Evolutionary conservation across 2,329 filamentous ascomycete species (phyloP), one percentile per base, ranked within the genome.

Genomic region (Aspergillus puulaauensis): DNA sequence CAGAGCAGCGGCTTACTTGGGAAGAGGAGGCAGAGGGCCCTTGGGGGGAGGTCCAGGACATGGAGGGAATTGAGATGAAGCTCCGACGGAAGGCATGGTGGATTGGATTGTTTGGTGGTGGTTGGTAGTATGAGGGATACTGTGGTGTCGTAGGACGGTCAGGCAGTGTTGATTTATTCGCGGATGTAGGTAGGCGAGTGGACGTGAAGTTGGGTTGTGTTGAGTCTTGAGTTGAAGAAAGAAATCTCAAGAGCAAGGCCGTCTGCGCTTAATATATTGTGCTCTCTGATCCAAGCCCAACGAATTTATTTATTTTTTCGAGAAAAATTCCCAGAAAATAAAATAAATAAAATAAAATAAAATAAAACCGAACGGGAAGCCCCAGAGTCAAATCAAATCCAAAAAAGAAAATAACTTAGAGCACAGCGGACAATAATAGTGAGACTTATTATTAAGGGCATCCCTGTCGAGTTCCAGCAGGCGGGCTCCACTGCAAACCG

Each of bases 41-140:
- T 72, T 73, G 52, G 72, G 72, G 53, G 72, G 72, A 64, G 72
- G 72, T 40, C 72, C 72, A 5, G 72, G 72, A 67, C 72, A 74
- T 54, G 72, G 72, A 69, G 72, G 72, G 62, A 74, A 73, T 52
- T 73, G 70, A 67, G 71, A 70, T 55, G 67, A 60, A 51, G 68
- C 62, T 59, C 61, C 69, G 66, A 72, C 57, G 58, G 72, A 74
- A 73, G 72, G 72, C 72, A 74, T 74, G 53, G 58, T 71, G 52
- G 9, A 31, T 31, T 11, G 27, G 27, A 31, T 11, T 31, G 27
- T 37, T 37, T 15, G 21, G 21, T 37, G 17, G 49, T 51, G 14
- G 60, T 45, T 39, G 35, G 31, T 43, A 56, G 50, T 47, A 19
- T 58, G 52, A 45, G 52, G 24, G 7, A 15, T n/a, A 15, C 14